phyloP scores from a whole-genome alignment of 257 asterid genomes.

The Penstemon barbatus region DNA sequence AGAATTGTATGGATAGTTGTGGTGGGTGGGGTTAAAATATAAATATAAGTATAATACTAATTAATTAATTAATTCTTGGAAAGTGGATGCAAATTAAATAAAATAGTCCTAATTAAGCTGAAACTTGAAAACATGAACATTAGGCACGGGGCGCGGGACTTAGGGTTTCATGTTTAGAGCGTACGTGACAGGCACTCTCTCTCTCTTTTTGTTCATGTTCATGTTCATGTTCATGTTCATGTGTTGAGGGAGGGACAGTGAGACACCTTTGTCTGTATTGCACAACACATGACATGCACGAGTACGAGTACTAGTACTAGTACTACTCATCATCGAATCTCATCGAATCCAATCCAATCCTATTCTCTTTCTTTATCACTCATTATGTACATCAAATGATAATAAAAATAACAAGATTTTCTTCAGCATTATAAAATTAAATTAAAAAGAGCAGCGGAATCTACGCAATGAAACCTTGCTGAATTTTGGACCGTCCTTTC shows the following conservation, averaged over 20 bases:
- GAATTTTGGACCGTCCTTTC: constrained; percentile 54
- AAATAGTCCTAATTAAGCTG: too few relatives aligned
- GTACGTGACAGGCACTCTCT: constrained; percentile 13
- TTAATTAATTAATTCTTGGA: constrained; percentile 28
- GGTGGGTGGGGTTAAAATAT: constrained; percentile 34
- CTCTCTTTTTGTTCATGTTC: background rate
- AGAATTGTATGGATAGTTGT: constrained; percentile 27
- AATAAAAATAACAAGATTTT: background rate
- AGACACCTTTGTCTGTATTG: constrained; percentile 40
- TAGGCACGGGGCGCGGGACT: constrained; percentile 93
- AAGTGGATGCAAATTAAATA: constrained; percentile 24
- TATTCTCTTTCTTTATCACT: too few relatives aligned
- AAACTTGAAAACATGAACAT: constrained; percentile 29
- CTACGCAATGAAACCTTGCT: constrained; percentile 72
- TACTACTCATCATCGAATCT: too few relatives aligned
- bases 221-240: constrained; percentile 21
- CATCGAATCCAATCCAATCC: too few relatives aligned
- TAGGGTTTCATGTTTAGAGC: constrained; percentile 51
- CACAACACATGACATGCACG: constrained; percentile 40
- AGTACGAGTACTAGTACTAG: constrained; percentile 25
- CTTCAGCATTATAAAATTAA: constrained; percentile 14
- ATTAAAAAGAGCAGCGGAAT: constrained; percentile 50
- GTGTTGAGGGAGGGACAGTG: constrained; percentile 45
- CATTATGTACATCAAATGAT: background rate
- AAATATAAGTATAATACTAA: too few relatives aligned